These are phyloP conservation scores for Babesia caballi DNA, from an alignment of 169 alveolate genomes.

Conservation along the genomic window DNA sequence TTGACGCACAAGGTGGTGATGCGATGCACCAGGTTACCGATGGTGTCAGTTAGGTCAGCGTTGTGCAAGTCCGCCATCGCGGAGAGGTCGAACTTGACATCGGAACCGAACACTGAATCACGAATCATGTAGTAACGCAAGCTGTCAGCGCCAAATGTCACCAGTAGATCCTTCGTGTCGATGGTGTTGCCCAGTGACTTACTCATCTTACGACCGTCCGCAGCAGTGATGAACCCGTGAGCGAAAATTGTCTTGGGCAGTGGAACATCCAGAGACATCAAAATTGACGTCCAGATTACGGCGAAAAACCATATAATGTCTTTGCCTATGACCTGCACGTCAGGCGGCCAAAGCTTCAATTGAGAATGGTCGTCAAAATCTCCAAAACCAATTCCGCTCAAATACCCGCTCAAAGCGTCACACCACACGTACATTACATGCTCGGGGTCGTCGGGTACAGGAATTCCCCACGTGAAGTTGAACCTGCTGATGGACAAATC, in stretches of 20 bases:
- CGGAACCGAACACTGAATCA: conserved; percentile 75
- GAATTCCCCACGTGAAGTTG: conserved; percentile 90
- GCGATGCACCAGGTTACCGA: conserved; percentile 82
- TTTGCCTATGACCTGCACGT: conserved; percentile 81
- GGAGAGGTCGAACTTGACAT: conserved; percentile 73
- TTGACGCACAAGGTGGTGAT: conserved; percentile 71
- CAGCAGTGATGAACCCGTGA: conserved; percentile 91
- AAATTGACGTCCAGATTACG: conserved; percentile 88
- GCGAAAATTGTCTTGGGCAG: conserved; percentile 86
- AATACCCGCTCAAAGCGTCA: conserved; percentile 89
- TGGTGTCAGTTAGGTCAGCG: conserved; percentile 81
- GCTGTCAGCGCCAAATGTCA: conserved; percentile 68
- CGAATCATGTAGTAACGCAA: conserved; percentile 76
- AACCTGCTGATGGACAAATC: conserved; percentile 88
- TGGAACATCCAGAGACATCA: conserved; percentile 77
- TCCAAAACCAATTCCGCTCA: conserved; percentile 77
- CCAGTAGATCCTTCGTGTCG: conserved; percentile 78
- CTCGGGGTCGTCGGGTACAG: conserved; percentile 75
- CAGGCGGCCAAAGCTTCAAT: conserved; percentile 72
- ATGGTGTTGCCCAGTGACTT: conserved; percentile 87
- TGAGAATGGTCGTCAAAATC: conserved; percentile 67
- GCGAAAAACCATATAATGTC: conserved; percentile 92
- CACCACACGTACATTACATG: conserved; percentile 96
- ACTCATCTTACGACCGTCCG: conserved; percentile 92
- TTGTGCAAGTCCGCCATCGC: conserved; percentile 76